Conservation (phyloP, 805 yeast species). For the Nakazawaea holstii region DNA sequence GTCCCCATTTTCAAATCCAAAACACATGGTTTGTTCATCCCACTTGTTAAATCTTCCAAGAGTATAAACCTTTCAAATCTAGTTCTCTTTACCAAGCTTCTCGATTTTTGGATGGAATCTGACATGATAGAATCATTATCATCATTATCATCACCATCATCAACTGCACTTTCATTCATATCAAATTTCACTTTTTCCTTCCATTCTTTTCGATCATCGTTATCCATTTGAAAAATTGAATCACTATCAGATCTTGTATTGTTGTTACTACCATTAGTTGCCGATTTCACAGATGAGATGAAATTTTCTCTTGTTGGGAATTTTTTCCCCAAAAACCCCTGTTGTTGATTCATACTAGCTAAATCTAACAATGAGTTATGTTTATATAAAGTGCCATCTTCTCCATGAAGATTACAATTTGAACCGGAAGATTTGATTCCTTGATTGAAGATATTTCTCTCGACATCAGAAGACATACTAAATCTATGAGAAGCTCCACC, state of each 20-base stretch:
- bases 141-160: constrained; percentile 15
- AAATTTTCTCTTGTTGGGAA: constrained; percentile 10
- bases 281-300: constrained; percentile 17
- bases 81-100: constrained; percentile 34
- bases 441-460: constrained; percentile 5
- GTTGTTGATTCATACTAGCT: constrained; percentile 13
- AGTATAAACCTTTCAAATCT: constrained; percentile 77
- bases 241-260: constrained; percentile 20
- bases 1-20: constrained; percentile 98
- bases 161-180: constrained; percentile 14
- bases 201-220: constrained; percentile 22
- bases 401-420: not conserved
- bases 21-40: constrained; percentile 82
- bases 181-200: not conserved
- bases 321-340: not conserved
- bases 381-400: constrained; percentile 2
- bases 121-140: constrained; percentile 7
- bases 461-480: constrained; percentile 12
- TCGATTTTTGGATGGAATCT: constrained; percentile 1
- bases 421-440: not conserved
- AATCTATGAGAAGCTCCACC: constrained; percentile 3
- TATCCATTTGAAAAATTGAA: constrained; percentile 41
- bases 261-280: not conserved
- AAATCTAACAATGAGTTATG: constrained; percentile 19
- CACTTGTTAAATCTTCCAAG: constrained; percentile 84